phyloP scores from a whole-genome alignment of 495 filamentous ascomycete species.

The Aspergillus hancockii region DNA sequence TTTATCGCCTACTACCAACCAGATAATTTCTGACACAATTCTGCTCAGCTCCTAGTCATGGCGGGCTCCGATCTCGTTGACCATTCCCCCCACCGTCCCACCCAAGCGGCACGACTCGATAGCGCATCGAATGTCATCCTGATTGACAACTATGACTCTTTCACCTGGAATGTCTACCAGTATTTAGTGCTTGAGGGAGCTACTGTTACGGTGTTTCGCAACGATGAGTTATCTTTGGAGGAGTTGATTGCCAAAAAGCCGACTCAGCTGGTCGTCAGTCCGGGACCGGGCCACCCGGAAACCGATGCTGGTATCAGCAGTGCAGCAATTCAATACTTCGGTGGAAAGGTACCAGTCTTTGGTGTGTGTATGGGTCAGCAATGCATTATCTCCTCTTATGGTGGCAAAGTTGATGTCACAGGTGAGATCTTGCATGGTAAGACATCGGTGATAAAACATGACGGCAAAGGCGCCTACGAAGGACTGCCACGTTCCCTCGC shows the following conservation, averaged over 20 bases:
- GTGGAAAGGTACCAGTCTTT: constrained; percentile 94
- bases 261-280: constrained; percentile 92
- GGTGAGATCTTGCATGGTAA: constrained; percentile 98
- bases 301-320: constrained; percentile 91
- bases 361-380: constrained; percentile 99
- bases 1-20: not conserved
- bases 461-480: constrained; percentile 83
- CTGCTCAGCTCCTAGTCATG: constrained; percentile 15
- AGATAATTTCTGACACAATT: not conserved
- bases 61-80: constrained; percentile 68
- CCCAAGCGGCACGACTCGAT: constrained; percentile 63
- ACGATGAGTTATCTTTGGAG: constrained; percentile 85
- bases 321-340: constrained; percentile 86
- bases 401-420: constrained; percentile 86
- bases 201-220: constrained; percentile 82
- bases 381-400: constrained; percentile 91
- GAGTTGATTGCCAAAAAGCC: constrained; percentile 80
- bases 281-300: constrained; percentile 87
- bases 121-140: constrained; percentile 88
- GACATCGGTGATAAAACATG: constrained; percentile 86
- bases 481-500: constrained; percentile 73
- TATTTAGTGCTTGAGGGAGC: constrained; percentile 95
- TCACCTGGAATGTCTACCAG: constrained; percentile 99
- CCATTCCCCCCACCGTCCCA: constrained; percentile 81
- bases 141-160: constrained; percentile 99